phyloP scores from a whole-genome alignment of 1,139 yeast genomes.

The Geotrichum bryndzae region DNA sequence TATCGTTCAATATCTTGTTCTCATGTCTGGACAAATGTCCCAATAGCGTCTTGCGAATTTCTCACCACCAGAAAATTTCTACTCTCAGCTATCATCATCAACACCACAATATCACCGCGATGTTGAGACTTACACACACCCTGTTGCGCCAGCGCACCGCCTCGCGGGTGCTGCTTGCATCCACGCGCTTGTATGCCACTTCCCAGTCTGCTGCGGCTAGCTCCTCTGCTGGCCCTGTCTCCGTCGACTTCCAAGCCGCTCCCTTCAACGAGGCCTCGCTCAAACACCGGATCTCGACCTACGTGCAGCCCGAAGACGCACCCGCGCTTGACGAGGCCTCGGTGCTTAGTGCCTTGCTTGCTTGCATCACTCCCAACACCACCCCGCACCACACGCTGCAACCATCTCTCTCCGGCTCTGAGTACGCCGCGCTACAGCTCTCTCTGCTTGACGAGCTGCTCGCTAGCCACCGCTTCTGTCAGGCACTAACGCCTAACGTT shows the following conservation, averaged over 20 bases:
- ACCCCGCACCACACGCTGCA: not conserved
- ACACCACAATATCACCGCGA: no score
- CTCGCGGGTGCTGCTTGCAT: no score
- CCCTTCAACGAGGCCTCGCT: constrained; percentile 3
- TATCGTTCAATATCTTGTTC: no score
- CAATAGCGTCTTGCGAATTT: no score
- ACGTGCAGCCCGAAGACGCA: not conserved
- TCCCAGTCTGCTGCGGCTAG: no score
- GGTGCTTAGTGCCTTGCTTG: constrained; percentile 1
- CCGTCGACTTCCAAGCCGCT: constrained; percentile 6
- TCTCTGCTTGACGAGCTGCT: not conserved
- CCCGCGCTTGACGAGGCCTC: not conserved
- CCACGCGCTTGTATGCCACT: no score
- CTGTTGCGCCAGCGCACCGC: no score
- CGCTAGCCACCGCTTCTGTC: not conserved
- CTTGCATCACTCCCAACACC: not conserved
- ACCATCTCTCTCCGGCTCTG: not conserved
- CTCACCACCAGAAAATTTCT: no score
- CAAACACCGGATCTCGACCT: constrained; percentile 6
- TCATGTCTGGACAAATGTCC: no score
- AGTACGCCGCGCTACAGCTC: not conserved
- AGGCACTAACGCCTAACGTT: not conserved
- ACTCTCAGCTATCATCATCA: no score
- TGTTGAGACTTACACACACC: no score
- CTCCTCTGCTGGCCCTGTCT: not conserved